Conservation (phyloP, 2,329 filamentous ascomycete species). For the Torrubiellomyces zombiae region DNA sequence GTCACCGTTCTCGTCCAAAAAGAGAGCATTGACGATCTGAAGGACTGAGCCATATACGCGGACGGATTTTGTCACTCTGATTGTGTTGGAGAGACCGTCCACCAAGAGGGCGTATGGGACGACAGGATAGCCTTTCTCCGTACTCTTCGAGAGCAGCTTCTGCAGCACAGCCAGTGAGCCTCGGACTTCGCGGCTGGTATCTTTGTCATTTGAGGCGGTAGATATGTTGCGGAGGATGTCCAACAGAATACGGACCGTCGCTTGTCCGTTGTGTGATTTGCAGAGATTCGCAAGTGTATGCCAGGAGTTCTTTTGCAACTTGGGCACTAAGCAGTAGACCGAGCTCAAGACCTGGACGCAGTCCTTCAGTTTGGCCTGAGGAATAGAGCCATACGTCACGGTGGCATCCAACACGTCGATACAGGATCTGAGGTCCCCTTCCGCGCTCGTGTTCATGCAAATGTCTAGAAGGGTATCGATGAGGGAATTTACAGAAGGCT, state of each 20-base stretch:
- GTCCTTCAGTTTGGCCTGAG: slow-evolving; percentile 40
- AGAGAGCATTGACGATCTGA: slow-evolving; percentile 37
- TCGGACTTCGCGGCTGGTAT: slow-evolving; percentile 38
- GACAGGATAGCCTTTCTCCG: slow-evolving; percentile 41
- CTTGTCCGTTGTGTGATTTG: slow-evolving; percentile 57
- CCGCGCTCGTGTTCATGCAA: slow-evolving; percentile 48
- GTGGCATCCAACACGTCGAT: slow-evolving; percentile 53
- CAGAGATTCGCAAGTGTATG: slow-evolving; percentile 53
- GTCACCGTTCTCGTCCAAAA: slow-evolving; percentile 32
- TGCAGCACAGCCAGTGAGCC: slow-evolving; percentile 46
- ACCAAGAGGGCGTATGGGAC: slow-evolving; percentile 42
- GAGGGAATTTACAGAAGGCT: slow-evolving; percentile 41
- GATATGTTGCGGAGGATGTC: slow-evolving; percentile 39
- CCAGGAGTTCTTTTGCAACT: slow-evolving; percentile 49
- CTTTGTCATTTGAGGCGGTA: slow-evolving; percentile 28
- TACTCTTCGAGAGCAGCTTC: slow-evolving; percentile 42
- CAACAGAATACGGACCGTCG: slow-evolving; percentile 47
- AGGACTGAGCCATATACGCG: slow-evolving; percentile 31
- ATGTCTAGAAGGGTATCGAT: slow-evolving; percentile 48
- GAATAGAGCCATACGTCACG: slow-evolving; percentile 56
- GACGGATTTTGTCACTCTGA: slow-evolving; percentile 24
- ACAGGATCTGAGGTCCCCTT: slow-evolving; percentile 49
- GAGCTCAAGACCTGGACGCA: slow-evolving; percentile 58
- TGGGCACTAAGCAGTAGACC: slow-evolving; percentile 49
- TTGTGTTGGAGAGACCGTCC: slow-evolving; percentile 36